phyloP scores from a whole-genome alignment of 2,329 filamentous ascomycete genomes.

The Alternaria rosae region DNA sequence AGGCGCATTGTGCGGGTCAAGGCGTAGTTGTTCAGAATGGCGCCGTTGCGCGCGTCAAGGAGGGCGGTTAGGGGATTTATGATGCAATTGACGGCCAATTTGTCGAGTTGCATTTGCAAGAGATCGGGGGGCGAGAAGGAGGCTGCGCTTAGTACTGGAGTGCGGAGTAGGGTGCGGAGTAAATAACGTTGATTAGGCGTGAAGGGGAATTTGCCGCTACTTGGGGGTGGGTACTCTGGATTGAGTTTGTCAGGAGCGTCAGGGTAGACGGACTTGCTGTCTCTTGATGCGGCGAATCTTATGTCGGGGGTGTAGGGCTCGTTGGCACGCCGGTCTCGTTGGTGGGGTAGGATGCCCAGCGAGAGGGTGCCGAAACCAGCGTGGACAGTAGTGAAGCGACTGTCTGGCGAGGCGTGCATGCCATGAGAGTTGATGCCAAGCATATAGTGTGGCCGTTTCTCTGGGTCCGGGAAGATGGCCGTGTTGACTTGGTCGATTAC shows the following conservation, averaged over 20 bases:
- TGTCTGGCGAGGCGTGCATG: slow-evolving; percentile 53
- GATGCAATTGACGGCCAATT: slow-evolving; percentile 75
- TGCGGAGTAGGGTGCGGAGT: slow-evolving; percentile 68
- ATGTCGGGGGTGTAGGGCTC: slow-evolving; percentile 34
- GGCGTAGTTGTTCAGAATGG: slow-evolving; percentile 71
- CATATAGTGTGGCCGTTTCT: slow-evolving; percentile 75
- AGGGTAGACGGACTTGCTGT: slow-evolving; percentile 8
- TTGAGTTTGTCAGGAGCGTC: slow-evolving; percentile 23
- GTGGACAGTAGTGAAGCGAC: slow-evolving; percentile 63
- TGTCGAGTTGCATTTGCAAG: slow-evolving; percentile 77
- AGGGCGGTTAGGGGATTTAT: slow-evolving; percentile 84
- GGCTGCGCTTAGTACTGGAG: slow-evolving; percentile 67
- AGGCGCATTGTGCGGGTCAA: slow-evolving; percentile 72
- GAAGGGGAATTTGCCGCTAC: slow-evolving; percentile 37
- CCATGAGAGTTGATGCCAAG: slow-evolving; percentile 71
- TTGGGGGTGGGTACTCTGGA: slow-evolving; percentile 21
- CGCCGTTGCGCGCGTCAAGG: slow-evolving; percentile 77
- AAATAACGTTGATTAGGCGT: slow-evolving; percentile 65
- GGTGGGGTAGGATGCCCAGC: slow-evolving; percentile 60
- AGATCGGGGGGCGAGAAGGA: slow-evolving; percentile 68
- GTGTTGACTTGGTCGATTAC: slow-evolving; percentile 79
- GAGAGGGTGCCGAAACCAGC: slow-evolving; percentile 66
- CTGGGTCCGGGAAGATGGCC: slow-evolving; percentile 71
- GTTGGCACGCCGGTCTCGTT: slow-evolving; percentile 34
- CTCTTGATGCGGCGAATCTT: slow-evolving; percentile 20